A percentile compares a stretch with the other conserved stretches of the same genome.
Evolutionary conservation across 139 green algal genomes (phyloP).

Genomic region (Parachlorella kessleri): DNA sequence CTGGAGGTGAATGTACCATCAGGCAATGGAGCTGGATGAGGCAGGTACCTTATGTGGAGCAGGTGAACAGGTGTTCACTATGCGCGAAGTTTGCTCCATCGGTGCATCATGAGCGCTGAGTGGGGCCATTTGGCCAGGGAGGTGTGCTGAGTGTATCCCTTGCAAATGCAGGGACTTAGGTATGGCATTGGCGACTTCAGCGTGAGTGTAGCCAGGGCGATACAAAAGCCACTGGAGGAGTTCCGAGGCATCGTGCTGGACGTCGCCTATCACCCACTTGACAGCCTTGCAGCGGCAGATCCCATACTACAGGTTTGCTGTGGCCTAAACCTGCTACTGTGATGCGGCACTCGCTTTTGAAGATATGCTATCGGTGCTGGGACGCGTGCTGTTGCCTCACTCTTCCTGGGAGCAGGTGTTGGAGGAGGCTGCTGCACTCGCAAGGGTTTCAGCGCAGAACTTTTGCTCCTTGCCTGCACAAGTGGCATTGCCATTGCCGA

Average conservation of each 20-base stretch:
- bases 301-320: conserved; percentile 4
- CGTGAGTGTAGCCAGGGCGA: conserved; percentile 3
- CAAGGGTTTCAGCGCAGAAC: no score
- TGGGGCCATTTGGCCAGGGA: not conserved
- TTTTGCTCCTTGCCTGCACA: no score
- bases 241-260: conserved; percentile 13
- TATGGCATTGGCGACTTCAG: conserved; percentile 14
- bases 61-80: not conserved
- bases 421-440: no score
- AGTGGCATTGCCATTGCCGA: no score
- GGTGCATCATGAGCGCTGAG: no score
- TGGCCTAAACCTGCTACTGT: not conserved
- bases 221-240: conserved; percentile 21
- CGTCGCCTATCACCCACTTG: conserved; percentile 6
- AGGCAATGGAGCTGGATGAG: conserved; percentile 1
- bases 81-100: not conserved
- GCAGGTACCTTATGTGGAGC: conserved; percentile 17
- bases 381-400: no score
- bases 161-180: conserved; percentile 12
- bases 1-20: not conserved
- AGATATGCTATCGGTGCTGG: not conserved
- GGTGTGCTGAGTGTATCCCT: not conserved
- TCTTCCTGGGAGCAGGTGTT: no score
- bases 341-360: not conserved
- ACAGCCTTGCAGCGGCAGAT: conserved; percentile 1